Percentiles rank a stretch among this genome's conserved stretches.
These are phyloP conservation scores for Asterella californica DNA, from an alignment of 225 moss, liverwort and hornwort genomes.

Conservation along the genomic window DNA sequence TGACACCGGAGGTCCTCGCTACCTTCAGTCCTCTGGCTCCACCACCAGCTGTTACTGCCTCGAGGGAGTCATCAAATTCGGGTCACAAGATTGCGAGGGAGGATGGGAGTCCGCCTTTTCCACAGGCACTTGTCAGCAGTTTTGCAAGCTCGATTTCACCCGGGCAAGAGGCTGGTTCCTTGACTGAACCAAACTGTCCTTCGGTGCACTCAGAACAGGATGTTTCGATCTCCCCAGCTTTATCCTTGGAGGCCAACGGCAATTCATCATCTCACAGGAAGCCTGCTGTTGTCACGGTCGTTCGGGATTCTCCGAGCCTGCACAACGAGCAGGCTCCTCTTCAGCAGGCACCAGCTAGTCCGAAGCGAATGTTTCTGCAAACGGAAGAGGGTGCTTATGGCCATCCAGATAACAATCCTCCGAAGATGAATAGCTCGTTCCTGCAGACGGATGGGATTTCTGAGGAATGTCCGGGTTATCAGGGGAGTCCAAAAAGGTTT, in stretches of 20 bases:
- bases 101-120: not conserved
- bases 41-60: conserved; percentile 13
- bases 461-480: not conserved
- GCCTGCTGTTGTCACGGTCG: not conserved
- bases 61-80: not conserved
- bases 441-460: not conserved
- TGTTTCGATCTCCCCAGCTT: not conserved
- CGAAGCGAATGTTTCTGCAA: not conserved
- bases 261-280: not conserved
- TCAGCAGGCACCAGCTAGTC: not conserved
- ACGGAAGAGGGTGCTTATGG: conserved; percentile 8
- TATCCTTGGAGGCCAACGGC: not conserved
- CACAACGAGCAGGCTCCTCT: not conserved
- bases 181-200: not conserved
- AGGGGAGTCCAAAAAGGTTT: not conserved
- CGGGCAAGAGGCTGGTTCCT: not conserved
- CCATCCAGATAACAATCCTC: not conserved
- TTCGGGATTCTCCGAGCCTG: not conserved
- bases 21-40: conserved; percentile 9
- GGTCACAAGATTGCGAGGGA: not conserved
- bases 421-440: not conserved
- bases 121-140: not conserved
- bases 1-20: conserved; percentile 12
- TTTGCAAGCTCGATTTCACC: not conserved
- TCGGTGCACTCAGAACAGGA: not conserved